Evolutionary conservation across 805 yeast species (phyloP), one percentile per base, ranked within the genome.

Genomic region (baker's yeast (Saccharomyces cerevisiae)): DNA sequence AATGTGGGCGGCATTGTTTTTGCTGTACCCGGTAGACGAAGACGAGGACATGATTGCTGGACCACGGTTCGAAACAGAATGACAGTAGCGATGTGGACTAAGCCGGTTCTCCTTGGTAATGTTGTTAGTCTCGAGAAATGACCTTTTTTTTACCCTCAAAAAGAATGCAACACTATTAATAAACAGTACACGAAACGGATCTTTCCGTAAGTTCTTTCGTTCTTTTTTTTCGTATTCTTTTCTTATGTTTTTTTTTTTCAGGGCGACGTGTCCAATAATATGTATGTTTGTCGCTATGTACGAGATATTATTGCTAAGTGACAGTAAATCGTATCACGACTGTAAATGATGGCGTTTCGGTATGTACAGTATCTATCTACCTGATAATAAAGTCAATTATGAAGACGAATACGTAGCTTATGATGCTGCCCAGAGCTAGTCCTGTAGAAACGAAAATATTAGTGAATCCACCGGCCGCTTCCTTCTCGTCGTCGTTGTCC

Each of bases 391-490:
- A 47, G 41, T 50, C 55, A 14, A 64, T 57, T 31, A 59, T 47
- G 46, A 53, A 66, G 2, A 84, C 91, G 56, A 87, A 76, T 2
- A 81, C 57, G 63, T 89, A 92, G 63, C 96, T 87, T 52, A 83
- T 64, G 0, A 89, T 57, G 55, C 96, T 84, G 4, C 99, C 99
- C 1, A 77, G 73, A 0, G 94, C 82, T 51, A 92, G 76, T 0
- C 97, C 97, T 10, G 82, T 65, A 53, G 91, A 83, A 51, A 91
- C 79, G 59, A 89, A 82, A 24, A 91, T 81, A 0, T 89, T 83
- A 48, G 96, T 84, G 66, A 91, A 87, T 2, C 97, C 97, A 48
- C 97, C 97, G 1, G 98, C 96, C 0, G 97, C 96, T 55, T 88
- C 89, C 66, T 82, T 83, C 63, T 89, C 92, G 22, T 78, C 77